These are phyloP conservation scores for Tuctoria greenei DNA, from an alignment of 176 grass and related monocot genomes.

Conservation along the genomic window DNA sequence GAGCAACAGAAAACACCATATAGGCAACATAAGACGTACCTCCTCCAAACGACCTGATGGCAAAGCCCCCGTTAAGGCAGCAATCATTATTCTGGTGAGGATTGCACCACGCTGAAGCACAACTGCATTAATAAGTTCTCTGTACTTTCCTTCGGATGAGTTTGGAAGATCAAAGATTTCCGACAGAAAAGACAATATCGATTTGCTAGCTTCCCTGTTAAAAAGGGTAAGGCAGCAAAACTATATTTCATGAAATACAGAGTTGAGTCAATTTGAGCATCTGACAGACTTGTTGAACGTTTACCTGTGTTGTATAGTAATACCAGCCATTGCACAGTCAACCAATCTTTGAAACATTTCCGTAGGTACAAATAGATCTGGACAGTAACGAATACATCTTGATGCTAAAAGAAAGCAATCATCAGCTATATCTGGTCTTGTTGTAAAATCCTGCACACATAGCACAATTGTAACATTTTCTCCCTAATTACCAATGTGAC, in stretches of 20 bases:
- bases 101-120: slow-evolving; percentile 79
- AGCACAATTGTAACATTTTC: slow-evolving; percentile 16
- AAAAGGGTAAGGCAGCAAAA: slow-evolving; percentile 26
- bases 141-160: slow-evolving; percentile 61
- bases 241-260: slow-evolving; percentile 21
- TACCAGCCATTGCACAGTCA: slow-evolving; percentile 88
- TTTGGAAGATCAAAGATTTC: slow-evolving; percentile 87
- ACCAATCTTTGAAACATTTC: slow-evolving; percentile 78
- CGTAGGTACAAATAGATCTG: slow-evolving; percentile 79
- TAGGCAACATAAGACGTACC: slow-evolving; percentile 42
- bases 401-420: slow-evolving; percentile 95
- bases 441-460: slow-evolving; percentile 84
- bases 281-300: neutral
- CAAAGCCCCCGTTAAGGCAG: slow-evolving; percentile 81
- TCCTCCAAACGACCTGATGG: slow-evolving; percentile 88
- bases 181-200: slow-evolving; percentile 85
- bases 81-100: slow-evolving; percentile 94
- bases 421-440: slow-evolving; percentile 97
- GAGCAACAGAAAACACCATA: slow-evolving; percentile 30
- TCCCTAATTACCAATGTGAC: slow-evolving; percentile 12
- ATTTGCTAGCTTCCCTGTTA: slow-evolving; percentile 93
- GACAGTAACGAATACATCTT: slow-evolving; percentile 95
- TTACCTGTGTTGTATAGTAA: slow-evolving; percentile 97
- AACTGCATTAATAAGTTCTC: slow-evolving; percentile 57
- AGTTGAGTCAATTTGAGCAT: slow-evolving; percentile 19